Base-by-base conservation (phyloP, 768 basidiomycete species). In the Kwoniella sp. region DNA sequence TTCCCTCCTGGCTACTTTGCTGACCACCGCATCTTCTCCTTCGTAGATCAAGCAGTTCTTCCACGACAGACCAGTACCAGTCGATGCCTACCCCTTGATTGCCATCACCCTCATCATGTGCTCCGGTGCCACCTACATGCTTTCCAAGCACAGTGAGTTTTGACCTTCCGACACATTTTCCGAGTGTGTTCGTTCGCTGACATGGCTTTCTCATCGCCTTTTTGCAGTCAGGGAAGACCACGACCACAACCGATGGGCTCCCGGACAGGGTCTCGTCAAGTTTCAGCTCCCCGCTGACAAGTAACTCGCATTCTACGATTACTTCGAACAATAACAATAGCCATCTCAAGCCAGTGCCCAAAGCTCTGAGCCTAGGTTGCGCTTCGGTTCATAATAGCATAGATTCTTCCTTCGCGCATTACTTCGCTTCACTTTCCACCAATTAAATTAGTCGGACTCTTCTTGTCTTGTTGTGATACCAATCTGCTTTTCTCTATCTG, bases 41-140 rank as follows among this genome's bases (percentile, higher is more conserved):
- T n/a, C 23, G 48, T 23, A 67, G 66, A 31, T 67, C 37, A 31
- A 28, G 25, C 53, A 55, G 12, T 67, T 70, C 62, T 66, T 70
- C 63, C 50, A 58, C 22, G 55, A 34, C 45, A 41, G 23, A 28
- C 70, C 70, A 17, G 59, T 71, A 9, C 70, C 70, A 41, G 61
- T 65, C 23, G 70, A 71, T 54, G 66, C 55, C 48, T 71, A 71
- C 66, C 70, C 70, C 30, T 50, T 71, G 28, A 45, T 67, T 48
- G 65, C 45, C 37, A 59, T 71, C 55, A 65, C 63, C n/a, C 47
- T 66, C 17, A 58, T 57, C 63, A 68, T 71, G 69, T 66, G 65
- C 37, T 70, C 69, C n/a, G 58, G 50, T 37, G 65, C 64, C 17
- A 52, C 55, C 22, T 70, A 64, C 58, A 66, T 61, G 60, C 34